These are phyloP conservation scores for Chloropicon primus DNA, from an alignment of 139 green algal genomes.

Conservation along the genomic window DNA sequence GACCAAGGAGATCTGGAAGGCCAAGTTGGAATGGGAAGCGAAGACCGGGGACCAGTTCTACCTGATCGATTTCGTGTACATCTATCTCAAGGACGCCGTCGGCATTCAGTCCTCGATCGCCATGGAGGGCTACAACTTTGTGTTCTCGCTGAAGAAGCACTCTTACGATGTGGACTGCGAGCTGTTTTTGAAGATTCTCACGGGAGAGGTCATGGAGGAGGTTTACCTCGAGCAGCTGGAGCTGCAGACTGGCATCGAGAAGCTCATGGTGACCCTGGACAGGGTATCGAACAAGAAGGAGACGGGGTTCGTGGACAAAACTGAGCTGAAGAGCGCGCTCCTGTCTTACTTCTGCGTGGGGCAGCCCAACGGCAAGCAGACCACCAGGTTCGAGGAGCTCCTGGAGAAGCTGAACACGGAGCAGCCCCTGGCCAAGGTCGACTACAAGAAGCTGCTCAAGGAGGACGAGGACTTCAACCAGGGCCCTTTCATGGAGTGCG, in stretches of 20 bases:
- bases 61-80: not conserved
- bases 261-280: conserved; percentile 8
- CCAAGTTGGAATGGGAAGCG: not conserved
- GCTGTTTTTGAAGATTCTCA: conserved; percentile 45
- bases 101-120: not conserved
- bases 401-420: conserved; percentile 28
- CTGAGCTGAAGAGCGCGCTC: not conserved
- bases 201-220: conserved; percentile 36
- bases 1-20: conserved; percentile 45
- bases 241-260: conserved; percentile 26
- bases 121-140: conserved; percentile 36
- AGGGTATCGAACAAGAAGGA: not conserved
- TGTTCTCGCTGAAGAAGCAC: conserved; percentile 39
- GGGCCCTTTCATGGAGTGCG: not conserved
- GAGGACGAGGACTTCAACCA: not conserved
- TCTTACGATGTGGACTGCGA: conserved; percentile 48
- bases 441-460: conserved; percentile 10
- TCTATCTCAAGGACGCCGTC: not conserved
- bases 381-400: not conserved
- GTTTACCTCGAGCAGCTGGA: conserved; percentile 31
- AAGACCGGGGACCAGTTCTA: not conserved
- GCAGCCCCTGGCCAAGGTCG: conserved; percentile 20
- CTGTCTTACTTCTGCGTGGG: not conserved
- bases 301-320: not conserved
- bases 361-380: not conserved